Base-by-base conservation (phyloP, 2,329 filamentous ascomycete genomes). In the Penicillium sp. region DNA sequence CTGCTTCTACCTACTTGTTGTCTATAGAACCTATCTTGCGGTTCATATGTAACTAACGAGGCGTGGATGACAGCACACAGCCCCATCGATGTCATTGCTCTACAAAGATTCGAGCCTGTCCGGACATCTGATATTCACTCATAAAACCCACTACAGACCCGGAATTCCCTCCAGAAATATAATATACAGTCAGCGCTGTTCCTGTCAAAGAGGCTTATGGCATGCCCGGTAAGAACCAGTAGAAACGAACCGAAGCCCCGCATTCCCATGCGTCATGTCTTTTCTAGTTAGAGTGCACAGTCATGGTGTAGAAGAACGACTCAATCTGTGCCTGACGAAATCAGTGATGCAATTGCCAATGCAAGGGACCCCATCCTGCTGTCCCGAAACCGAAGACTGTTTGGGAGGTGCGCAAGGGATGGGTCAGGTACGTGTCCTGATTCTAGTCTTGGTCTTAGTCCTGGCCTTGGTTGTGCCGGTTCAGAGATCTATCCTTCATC, bases 381-480 rank as follows among this genome's bases (percentile, higher is more conserved):
- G 18, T 23, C 29, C 40, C 39, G 42, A 49, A 53, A 52, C 47
- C 46, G 40, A 38, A 50, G 24, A 42, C 28, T 27, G 38, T 45
- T 45, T 48, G 47, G 18, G 45, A 42, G 45, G 38, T 42, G 44
- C 45, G 54, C 56, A 58, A 58, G 56, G 56, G 56, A 56, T 56
- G 52, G 52, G 36, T 56, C 56, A 57, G 52, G 54, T 57, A 57
- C 56, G 42, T 52, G 47, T 52, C 50, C 47, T 45, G 16, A 31
- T 40, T 38, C 38, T 20, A 20, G n/a, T n/a, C 18, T 20, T 43
- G 14, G 26, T 40, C 35, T 10, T 35, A 2, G 42, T 6, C 40
- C 14, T 44, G 20, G 39, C 22, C 29, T 14, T 16, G 24, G 24
- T 26, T 3, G 29, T 9, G n/a, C 29, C 29, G 6, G 3, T 8